These are phyloP conservation scores for Taiwanofungus camphoratus DNA, from an alignment of 1,284 basidiomycete genomes.

Conservation along the genomic window DNA sequence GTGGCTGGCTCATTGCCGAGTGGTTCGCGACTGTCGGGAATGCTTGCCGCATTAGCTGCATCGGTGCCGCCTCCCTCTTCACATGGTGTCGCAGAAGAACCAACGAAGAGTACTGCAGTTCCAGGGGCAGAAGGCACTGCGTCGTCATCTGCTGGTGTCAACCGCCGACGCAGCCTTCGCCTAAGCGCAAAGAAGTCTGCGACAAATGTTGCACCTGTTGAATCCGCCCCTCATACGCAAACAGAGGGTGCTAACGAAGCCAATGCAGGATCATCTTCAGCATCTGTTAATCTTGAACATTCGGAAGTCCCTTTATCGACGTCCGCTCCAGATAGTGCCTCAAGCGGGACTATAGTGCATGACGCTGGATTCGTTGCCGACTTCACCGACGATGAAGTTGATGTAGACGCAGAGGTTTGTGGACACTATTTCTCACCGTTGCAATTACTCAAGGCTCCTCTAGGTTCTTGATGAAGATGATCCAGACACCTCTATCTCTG, in stretches of 20 bases:
- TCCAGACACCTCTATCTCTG: conserved; percentile 56
- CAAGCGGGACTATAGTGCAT: conserved; percentile 49
- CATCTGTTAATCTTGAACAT: conserved; percentile 22
- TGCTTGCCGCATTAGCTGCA: conserved; percentile 86
- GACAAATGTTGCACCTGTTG: conserved; percentile 16
- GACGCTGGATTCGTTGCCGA: conserved; percentile 65
- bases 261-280: conserved; percentile 19
- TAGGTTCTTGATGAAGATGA: conserved; percentile 70
- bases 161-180: conserved; percentile 75
- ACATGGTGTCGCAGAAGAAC: conserved; percentile 25
- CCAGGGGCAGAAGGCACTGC: conserved; percentile 30
- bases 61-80: conserved; percentile 50
- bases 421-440: neutral
- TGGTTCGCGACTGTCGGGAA: conserved; percentile 74
- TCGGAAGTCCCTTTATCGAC: conserved; percentile 23
- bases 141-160: conserved; percentile 34
- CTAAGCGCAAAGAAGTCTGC: conserved; percentile 66
- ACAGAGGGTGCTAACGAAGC: conserved; percentile 9
- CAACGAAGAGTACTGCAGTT: conserved; percentile 22
- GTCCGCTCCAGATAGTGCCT: conserved; percentile 30
- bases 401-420: conserved; percentile 52
- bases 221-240: conserved; percentile 17
- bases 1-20: conserved; percentile 71
- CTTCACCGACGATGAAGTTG: conserved; percentile 76
- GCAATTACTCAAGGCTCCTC: neutral